A percentile compares a stretch with the other conserved stretches of the same genome.
These are phyloP conservation scores for Citrus medica DNA, from an alignment of 345 rosid genomes.

Conservation along the genomic window DNA sequence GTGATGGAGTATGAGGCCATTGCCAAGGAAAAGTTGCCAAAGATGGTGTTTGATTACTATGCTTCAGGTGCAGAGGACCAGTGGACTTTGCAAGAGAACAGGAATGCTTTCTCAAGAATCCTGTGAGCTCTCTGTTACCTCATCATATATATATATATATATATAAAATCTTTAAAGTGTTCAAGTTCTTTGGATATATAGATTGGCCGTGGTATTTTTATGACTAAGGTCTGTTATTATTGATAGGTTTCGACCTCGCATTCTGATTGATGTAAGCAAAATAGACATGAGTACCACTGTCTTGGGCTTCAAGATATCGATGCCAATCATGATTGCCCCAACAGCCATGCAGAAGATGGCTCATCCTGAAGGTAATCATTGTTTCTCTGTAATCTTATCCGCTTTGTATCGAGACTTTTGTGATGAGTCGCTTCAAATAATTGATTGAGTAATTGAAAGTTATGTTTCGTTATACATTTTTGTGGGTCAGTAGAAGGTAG, in stretches of 20 bases:
- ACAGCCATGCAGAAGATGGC: slow-evolving; percentile 93
- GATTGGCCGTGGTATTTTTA: not conserved
- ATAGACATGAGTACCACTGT: slow-evolving; percentile 71
- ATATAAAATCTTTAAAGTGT: not conserved
- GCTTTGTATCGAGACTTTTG: not conserved
- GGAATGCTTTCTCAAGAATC: slow-evolving; percentile 70
- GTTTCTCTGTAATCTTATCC: not conserved
- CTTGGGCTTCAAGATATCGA: slow-evolving; percentile 78
- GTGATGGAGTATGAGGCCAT: slow-evolving; percentile 67
- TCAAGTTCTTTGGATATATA: not conserved
- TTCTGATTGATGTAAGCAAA: slow-evolving; percentile 79
- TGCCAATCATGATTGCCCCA: slow-evolving; percentile 95
- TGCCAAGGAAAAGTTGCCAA: slow-evolving; percentile 71
- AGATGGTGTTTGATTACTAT: slow-evolving; percentile 78
- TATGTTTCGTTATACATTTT: not conserved
- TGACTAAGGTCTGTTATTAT: not conserved
- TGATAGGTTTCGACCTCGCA: slow-evolving; percentile 73
- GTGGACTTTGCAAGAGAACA: slow-evolving; percentile 69
- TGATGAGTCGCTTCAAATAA: not conserved
- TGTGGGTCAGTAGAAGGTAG: not conserved
- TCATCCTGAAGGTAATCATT: slow-evolving; percentile 67
- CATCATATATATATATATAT: not conserved
- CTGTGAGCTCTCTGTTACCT: slow-evolving; percentile 38
- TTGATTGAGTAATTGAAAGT: not conserved
- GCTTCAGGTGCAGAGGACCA: slow-evolving; percentile 86